A percentile compares a stretch with the other conserved stretches of the same genome.
Conservation (phyloP, 2,329 filamentous ascomycete genomes). For the Botryotinia narcissicola region DNA sequence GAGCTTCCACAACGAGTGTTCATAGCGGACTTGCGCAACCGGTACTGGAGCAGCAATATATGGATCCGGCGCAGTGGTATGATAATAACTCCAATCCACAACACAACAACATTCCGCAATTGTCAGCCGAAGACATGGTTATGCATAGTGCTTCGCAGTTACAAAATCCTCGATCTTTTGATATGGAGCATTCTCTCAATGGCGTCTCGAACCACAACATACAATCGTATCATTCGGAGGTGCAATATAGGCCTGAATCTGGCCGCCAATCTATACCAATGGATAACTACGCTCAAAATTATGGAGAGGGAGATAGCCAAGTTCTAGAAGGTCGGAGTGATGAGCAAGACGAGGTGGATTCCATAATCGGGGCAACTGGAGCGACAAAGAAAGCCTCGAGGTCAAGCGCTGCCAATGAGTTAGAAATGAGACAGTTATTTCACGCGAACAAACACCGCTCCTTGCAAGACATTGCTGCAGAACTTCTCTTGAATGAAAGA, state of each 20-base stretch:
- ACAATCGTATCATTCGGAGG: slow-evolving; percentile 46
- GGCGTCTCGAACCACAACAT: slow-evolving; percentile 44
- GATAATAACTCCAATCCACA: slow-evolving; percentile 34
- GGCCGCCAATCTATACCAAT: slow-evolving; percentile 52
- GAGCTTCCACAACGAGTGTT: slow-evolving; percentile 49
- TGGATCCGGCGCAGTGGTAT: slow-evolving; percentile 37
- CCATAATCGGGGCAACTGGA: slow-evolving; percentile 45
- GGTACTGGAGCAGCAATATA: slow-evolving; percentile 35
- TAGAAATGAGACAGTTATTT: slow-evolving; percentile 75
- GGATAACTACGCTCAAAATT: slow-evolving; percentile 55
- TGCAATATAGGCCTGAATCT: slow-evolving; percentile 38
- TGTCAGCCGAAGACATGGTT: slow-evolving; percentile 59
- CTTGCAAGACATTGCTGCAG: slow-evolving; percentile 69
- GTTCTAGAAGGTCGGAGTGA: slow-evolving; percentile 56
- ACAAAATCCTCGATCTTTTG: slow-evolving; percentile 49
- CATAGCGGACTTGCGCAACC: slow-evolving; percentile 40
- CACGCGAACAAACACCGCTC: slow-evolving; percentile 64
- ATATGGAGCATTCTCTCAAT: slow-evolving; percentile 51
- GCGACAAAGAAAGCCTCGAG: slow-evolving; percentile 58
- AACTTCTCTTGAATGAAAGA: slow-evolving; percentile 75
- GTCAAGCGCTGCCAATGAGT: slow-evolving; percentile 75
- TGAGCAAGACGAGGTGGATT: slow-evolving; percentile 56
- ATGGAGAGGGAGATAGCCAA: slow-evolving; percentile 57
- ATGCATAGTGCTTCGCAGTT: slow-evolving; percentile 57
- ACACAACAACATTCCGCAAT: slow-evolving; percentile 37